Evolutionary conservation across 164 flowering plant genomes (phyloP).

Genomic region (Warburgia ugandensis): DNA sequence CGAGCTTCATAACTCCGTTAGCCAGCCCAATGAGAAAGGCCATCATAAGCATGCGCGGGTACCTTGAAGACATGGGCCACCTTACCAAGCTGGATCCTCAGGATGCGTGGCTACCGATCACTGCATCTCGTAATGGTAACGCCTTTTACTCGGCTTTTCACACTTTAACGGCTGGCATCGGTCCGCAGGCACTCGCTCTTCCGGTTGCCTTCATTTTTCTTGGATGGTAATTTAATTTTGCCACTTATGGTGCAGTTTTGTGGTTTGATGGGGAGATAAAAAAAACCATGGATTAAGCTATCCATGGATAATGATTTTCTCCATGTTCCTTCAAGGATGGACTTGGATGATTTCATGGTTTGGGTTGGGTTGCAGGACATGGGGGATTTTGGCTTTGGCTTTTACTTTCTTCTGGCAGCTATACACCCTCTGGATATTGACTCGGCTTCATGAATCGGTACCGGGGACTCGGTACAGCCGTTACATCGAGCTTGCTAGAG

Average conservation of each 20-base stretch:
- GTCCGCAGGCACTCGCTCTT: conserved; percentile 66
- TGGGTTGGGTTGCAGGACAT: conserved; percentile 45
- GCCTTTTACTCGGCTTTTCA: conserved; percentile 59
- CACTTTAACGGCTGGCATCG: conserved; percentile 57
- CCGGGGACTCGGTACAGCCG: conserved; percentile 48
- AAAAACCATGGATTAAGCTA: background rate
- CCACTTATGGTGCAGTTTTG: background rate
- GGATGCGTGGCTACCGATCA: conserved; percentile 79
- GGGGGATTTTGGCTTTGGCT: conserved; percentile 52
- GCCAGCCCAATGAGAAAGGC: conserved; percentile 50
- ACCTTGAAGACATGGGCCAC: conserved; percentile 38
- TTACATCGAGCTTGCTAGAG: conserved; percentile 44
- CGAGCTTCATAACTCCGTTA: conserved; percentile 26
- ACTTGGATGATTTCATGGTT: too few relatives aligned
- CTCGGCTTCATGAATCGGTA: conserved; percentile 53
- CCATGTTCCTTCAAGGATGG: too few relatives aligned
- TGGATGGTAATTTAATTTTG: conserved; percentile 49
- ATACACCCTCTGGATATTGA: conserved; percentile 47
- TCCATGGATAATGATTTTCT: too few relatives aligned
- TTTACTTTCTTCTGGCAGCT: conserved; percentile 59
- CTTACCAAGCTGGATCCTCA: conserved; percentile 44
- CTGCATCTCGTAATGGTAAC: conserved; percentile 73
- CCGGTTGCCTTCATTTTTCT: conserved; percentile 64
- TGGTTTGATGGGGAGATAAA: background rate
- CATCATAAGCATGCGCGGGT: conserved; percentile 24